Conservation (phyloP, 2,329 filamentous ascomycete genomes). For the Leptographium lundbergii region DNA sequence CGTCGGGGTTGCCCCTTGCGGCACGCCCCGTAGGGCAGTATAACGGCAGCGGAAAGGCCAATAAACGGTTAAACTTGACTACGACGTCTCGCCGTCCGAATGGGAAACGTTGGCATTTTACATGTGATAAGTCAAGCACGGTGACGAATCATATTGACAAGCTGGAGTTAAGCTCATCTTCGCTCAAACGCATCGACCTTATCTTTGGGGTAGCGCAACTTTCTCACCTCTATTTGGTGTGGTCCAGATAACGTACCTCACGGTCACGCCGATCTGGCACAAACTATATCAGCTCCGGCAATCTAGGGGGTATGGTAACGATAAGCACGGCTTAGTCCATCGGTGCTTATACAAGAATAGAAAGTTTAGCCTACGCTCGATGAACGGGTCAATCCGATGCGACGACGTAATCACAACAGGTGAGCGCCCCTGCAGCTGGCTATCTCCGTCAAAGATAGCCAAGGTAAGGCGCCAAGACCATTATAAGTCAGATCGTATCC, state of each 20-base stretch:
- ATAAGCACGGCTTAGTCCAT: not conserved
- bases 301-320: not conserved
- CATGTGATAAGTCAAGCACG: too few species aligned
- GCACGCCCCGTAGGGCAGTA: too few species aligned
- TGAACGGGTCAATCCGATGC: not conserved
- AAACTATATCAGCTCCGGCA: not conserved
- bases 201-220: not conserved
- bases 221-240: not conserved
- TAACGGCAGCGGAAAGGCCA: too few species aligned
- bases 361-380: not conserved
- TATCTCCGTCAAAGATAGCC: not conserved
- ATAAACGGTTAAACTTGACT: too few species aligned
- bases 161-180: too few species aligned
- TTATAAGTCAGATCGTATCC: not conserved
- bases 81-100: too few species aligned
- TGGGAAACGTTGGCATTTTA: too few species aligned
- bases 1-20: too few species aligned
- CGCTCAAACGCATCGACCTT: not conserved
- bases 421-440: not conserved
- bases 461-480: not conserved
- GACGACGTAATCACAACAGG: not conserved
- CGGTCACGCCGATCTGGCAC: not conserved
- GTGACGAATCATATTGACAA: too few species aligned
- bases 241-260: not conserved
- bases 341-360: not conserved